Conservation (phyloP, 2,329 filamentous ascomycete species). For the Colletotrichum aenigma region DNA sequence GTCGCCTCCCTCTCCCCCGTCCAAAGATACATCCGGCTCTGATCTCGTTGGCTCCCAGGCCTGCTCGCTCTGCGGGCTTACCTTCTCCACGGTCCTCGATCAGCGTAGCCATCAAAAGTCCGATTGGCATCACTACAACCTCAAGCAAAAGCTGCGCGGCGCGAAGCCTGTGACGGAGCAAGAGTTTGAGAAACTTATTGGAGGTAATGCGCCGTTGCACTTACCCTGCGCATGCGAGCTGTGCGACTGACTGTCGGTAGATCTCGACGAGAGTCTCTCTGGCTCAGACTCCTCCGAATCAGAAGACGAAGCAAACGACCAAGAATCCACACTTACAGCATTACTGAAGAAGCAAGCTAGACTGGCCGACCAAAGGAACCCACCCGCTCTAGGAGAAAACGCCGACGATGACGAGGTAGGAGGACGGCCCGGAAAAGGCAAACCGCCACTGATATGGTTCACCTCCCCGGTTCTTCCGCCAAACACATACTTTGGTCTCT, state of each 20-base stretch:
- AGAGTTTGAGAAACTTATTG: conserved; percentile 87
- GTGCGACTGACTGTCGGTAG: conserved; percentile 26
- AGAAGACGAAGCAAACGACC: conserved; percentile 58
- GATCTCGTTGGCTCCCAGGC: conserved; percentile 68
- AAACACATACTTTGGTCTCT: conserved; percentile 84
- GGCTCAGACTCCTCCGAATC: conserved; percentile 79
- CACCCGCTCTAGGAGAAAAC: conserved; percentile 54
- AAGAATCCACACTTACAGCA: conserved; percentile 74
- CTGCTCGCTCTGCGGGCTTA: conserved; percentile 79
- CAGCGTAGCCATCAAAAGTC: conserved; percentile 87
- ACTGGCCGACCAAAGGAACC: conserved; percentile 56
- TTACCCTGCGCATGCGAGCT: neutral
- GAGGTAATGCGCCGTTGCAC: conserved; percentile 28
- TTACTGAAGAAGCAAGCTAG: conserved; percentile 85
- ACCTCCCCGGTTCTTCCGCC: conserved; percentile 74
- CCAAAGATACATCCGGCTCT: conserved; percentile 23
- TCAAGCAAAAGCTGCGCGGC: conserved; percentile 88
- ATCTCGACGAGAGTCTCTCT: conserved; percentile 90
- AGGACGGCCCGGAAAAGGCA: conserved; percentile 50
- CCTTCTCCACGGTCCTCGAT: conserved; percentile 75
- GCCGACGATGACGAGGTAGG: conserved; percentile 38
- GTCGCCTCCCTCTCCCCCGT: conserved; percentile 21
- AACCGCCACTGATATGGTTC: conserved; percentile 83
- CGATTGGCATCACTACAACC: conserved; percentile 91
- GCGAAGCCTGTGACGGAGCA: conserved; percentile 72